A percentile compares a stretch with the other conserved stretches of the same genome.
Conservation (phyloP, 305 asterid genomes). For the Solanum chacoense region DNA sequence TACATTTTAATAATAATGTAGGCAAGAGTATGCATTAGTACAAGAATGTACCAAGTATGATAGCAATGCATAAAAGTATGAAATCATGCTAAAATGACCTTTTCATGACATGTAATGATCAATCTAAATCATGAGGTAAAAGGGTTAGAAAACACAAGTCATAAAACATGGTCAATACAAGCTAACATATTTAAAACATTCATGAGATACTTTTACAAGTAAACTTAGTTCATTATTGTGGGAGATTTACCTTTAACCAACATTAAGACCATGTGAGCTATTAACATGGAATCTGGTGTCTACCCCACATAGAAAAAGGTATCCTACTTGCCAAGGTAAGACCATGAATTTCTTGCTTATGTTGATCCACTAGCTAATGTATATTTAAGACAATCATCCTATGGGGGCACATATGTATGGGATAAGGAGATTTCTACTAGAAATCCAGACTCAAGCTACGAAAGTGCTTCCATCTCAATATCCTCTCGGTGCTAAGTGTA, state of each 20-base stretch:
- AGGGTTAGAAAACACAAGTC: not conserved
- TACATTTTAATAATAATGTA: no score
- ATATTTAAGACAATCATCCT: not conserved
- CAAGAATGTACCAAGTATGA: not conserved
- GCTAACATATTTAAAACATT: not conserved
- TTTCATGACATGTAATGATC: not conserved
- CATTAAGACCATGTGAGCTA: not conserved
- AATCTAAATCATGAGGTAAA: not conserved
- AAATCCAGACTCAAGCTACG: not conserved
- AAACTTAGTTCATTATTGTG: not conserved
- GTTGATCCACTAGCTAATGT: not conserved
- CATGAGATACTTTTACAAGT: not conserved
- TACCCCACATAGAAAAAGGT: not conserved
- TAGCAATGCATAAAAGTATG: not conserved
- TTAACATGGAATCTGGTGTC: not conserved
- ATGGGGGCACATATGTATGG: not conserved
- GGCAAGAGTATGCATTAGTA: not conserved
- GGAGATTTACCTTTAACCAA: not conserved
- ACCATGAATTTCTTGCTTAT: not conserved
- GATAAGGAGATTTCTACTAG: no score
- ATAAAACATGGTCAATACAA: not conserved
- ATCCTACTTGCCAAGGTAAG: not conserved
- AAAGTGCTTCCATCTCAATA: not conserved
- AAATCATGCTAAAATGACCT: not conserved
- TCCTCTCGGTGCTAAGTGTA: not conserved